Base-by-base conservation (phyloP, 306 rosid species). In the Arachis hypogaea region DNA sequence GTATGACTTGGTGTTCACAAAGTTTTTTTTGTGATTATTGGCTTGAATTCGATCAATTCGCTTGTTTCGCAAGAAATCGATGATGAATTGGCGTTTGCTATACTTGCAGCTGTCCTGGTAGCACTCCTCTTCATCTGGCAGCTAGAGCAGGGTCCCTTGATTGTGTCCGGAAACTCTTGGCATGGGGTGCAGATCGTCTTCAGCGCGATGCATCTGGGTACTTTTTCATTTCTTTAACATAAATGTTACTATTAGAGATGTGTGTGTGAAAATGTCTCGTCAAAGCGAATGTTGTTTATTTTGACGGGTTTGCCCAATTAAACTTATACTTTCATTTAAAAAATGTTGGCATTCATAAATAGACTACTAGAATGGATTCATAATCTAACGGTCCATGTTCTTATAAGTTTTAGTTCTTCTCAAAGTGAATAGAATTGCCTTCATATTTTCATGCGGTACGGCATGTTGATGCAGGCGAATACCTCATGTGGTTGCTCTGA, bases 121-220 rank as follows among this genome's bases (percentile, higher is more conserved):
- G 99, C 78, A 87, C 99, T 68, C 89, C 99, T 41, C 98, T 95
- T 70, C 99, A 95, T 87, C 81, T 95, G 67, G 99, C 99, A 8
- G 99, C 98, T 52, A 89, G 93, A 83, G 99, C 97, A 28, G 98
- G 99, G 18, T 92, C 96, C 75, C 65, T 90, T 54, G 97, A 95
- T 80, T 95, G 99, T 81, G 84, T 95, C 66, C 83, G 99, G 0
- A 92, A 83, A 74, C 57, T 95, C 40, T 79, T 95, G 72, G 99
- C 98, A 4, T 95, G 99, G 99, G 99, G 99, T 45, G 99, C 96
- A 2, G 99, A 92, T 84, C 98, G 99, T 42, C 75, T 86, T 76
- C 98, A 95, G 60, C 83, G 97, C 64, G 99, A 95, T 90, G 84
- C 90, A 30, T 81, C 97, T 0, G 99, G 99, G 99, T 95, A 94